Percentiles rank a stretch among this genome's conserved stretches.
Evolutionary conservation across 208 protist genomes (phyloP).

Genomic region (Phytomonas sp.): DNA sequence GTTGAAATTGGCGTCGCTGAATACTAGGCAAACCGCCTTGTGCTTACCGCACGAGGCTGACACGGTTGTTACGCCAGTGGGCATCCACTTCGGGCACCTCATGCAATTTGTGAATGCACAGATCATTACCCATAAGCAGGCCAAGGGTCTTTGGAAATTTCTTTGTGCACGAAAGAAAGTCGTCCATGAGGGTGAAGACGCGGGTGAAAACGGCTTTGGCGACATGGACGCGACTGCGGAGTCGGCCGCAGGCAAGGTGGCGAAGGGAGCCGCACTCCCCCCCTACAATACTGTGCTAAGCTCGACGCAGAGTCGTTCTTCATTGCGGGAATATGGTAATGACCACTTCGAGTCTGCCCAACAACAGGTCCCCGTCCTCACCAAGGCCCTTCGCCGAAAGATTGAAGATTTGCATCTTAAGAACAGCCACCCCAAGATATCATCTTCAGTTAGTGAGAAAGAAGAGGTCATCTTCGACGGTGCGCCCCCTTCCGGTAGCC

Average conservation of each 20-base stretch:
- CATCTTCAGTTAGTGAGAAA: not conserved
- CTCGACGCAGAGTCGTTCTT: not conserved
- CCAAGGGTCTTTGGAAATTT: slow-evolving; percentile 67
- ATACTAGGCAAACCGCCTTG: slow-evolving; percentile 43
- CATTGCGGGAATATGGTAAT: not conserved
- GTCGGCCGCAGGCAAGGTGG: not conserved
- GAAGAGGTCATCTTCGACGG: not conserved
- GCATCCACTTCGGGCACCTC: slow-evolving; percentile 66
- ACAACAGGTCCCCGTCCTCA: not conserved
- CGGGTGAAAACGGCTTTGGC: not conserved
- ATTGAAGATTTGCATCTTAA: not conserved
- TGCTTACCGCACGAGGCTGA: slow-evolving; percentile 34
- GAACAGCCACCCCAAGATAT: not conserved
- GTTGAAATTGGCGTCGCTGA: slow-evolving; percentile 59
- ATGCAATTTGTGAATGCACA: slow-evolving; percentile 69
- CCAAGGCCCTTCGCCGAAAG: not conserved
- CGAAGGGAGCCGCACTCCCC: not conserved
- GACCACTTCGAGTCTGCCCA: not conserved
- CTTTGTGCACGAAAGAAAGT: slow-evolving; percentile 20
- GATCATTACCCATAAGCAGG: slow-evolving; percentile 68
- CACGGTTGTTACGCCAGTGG: slow-evolving; percentile 28
- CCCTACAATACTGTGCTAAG: not conserved
- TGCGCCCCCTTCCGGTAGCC: not conserved
- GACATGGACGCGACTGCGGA: slow-evolving; percentile 6
- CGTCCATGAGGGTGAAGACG: slow-evolving; percentile 13